These are phyloP conservation scores for Pythium phragmitis DNA, from an alignment of 352 stramenopile species.

Conservation along the genomic window DNA sequence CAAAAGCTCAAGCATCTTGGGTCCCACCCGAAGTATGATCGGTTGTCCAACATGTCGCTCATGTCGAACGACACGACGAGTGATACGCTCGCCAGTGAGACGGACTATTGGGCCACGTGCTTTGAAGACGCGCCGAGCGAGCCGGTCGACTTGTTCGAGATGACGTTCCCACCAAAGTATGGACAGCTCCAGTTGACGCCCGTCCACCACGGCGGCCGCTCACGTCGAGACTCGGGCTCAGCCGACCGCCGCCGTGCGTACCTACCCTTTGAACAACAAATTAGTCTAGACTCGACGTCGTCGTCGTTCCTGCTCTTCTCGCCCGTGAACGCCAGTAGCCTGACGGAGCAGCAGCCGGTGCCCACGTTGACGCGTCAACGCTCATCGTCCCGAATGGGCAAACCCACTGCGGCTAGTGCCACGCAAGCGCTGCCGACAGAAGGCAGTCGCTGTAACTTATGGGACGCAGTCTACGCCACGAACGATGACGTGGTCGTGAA, in stretches of 20 bases:
- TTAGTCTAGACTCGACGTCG: constrained; percentile 4
- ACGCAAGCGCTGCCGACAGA: constrained; percentile 17
- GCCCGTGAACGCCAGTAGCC: constrained; percentile 21
- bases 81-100: constrained; percentile 17
- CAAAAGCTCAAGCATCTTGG: constrained; percentile 23
- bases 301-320: constrained; percentile 26
- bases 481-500: neutral
- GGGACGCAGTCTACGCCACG: constrained; percentile 1
- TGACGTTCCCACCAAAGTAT: constrained; percentile 17
- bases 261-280: constrained; percentile 1
- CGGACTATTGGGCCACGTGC: constrained; percentile 24
- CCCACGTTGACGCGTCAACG: constrained; percentile 1
- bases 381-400: constrained; percentile 3
- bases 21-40: constrained; percentile 16
- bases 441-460: constrained; percentile 28
- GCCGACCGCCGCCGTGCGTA: constrained; percentile 17
- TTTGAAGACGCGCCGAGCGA: constrained; percentile 15
- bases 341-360: neutral
- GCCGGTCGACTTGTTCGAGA: constrained; percentile 13
- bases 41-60: constrained; percentile 29
- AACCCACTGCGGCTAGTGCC: neutral
- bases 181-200: neutral
- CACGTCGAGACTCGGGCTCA: constrained; percentile 23
- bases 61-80: constrained; percentile 28
- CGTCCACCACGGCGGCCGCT: neutral